Base-by-base conservation (phyloP, 116 monocot genomes). In the Posidonia oceanica region DNA sequence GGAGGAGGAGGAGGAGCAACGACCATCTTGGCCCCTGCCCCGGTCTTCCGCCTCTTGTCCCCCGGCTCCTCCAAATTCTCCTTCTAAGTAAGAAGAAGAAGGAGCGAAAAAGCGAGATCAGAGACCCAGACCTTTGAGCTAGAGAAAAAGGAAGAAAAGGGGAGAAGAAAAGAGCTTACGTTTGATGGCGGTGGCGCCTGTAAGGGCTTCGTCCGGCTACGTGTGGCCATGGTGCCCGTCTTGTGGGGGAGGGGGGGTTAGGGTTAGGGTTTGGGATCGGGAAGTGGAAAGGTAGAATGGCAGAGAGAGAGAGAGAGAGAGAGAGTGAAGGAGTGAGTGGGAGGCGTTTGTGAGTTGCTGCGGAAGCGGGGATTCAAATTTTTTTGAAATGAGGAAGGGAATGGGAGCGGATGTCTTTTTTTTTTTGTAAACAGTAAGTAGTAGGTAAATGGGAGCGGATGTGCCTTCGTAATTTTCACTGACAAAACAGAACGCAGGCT, bases 1-100 rank as follows among this genome's bases (percentile, higher is more conserved):
- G 20, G 18, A 4, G 44, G 14, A 13, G 44, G 14, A 13, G 63
- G 48, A 10, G 29, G 29, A 29, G 63, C 36, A 10, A 68, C 79
- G 37, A 71, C 76, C 83, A 81, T 82, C 61, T 76, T 83, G 48
- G 48, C 48, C 12, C 81, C 74, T 7, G 53, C 67, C 4, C 56
- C 80, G 17, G 80, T 77, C 75, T 77, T 83, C 68, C 86, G 51
- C 72, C 89, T 48, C 79, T 86, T 86, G 72, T 84, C 89, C 67
- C 79, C n/a, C 36, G 80, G 79, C 44, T 83, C 86, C 22, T 79
- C 84, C 14, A 82, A n/a, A 68, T 82, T 76, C 75, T 85, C 88
- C 79, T 86, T 85, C 80, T 72, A 72, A 80, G 75, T 64, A 60
- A 67, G 37, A 64, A 15, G 3, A 2, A 67, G 54, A 64, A 41